phyloP scores from a whole-genome alignment of 2,329 filamentous ascomycete species.

The Pseudocercospora macadamiae region DNA sequence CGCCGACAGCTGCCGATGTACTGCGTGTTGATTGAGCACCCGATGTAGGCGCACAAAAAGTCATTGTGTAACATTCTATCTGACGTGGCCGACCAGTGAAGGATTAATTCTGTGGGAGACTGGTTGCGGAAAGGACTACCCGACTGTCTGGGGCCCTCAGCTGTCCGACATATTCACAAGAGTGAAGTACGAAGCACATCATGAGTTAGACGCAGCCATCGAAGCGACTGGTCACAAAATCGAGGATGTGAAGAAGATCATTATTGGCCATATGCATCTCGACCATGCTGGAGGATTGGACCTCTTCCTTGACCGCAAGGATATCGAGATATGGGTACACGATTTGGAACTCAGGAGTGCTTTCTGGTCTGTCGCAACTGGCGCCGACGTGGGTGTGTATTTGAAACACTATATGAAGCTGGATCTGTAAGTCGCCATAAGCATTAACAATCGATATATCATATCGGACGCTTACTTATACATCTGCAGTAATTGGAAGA shows the following conservation, averaged over 20 bases:
- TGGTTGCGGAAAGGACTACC: slow-evolving; percentile 48
- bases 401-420: slow-evolving; percentile 40
- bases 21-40: slow-evolving; percentile 50
- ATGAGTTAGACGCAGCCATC: slow-evolving; percentile 40
- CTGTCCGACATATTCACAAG: slow-evolving; percentile 39
- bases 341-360: slow-evolving; percentile 38
- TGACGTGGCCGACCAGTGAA: slow-evolving; percentile 20
- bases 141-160: slow-evolving; percentile 39
- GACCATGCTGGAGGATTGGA: slow-evolving; percentile 41
- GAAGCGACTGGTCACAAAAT: slow-evolving; percentile 40
- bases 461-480: not conserved
- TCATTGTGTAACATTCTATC: not conserved
- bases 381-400: slow-evolving; percentile 41
- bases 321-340: slow-evolving; percentile 41
- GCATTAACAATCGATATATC: too few species aligned
- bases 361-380: slow-evolving; percentile 41
- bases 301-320: slow-evolving; percentile 38
- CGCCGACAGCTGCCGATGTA: slow-evolving; percentile 47
- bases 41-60: slow-evolving; percentile 28
- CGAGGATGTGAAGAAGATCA: slow-evolving; percentile 42
- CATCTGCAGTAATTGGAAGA: slow-evolving; percentile 39
- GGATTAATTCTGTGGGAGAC: slow-evolving; percentile 49
- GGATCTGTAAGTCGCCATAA: slow-evolving; percentile 31
- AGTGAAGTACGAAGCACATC: slow-evolving; percentile 38
- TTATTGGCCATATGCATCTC: slow-evolving; percentile 42